A percentile compares a stretch with the other conserved stretches of the same genome.
Evolutionary conservation across 2,329 filamentous ascomycete genomes (phyloP).

Genomic region (Ceratocystis albifundus): DNA sequence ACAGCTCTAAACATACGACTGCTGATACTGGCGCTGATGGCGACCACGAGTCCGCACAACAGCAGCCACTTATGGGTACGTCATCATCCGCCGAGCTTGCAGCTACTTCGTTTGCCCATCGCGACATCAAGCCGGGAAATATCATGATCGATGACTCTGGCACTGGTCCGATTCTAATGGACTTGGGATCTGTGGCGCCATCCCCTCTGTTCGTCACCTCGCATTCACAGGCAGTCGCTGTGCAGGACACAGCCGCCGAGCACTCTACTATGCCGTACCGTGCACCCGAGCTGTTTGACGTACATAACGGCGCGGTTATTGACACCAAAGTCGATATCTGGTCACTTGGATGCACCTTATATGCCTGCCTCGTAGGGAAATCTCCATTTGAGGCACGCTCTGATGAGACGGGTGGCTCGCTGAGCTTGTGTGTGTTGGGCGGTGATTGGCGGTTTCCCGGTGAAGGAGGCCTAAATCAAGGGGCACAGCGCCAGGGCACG

Average conservation of each 20-base stretch:
- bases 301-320: constrained; percentile 81
- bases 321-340: constrained; percentile 98
- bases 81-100: constrained; percentile 61
- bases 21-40: constrained; percentile 41
- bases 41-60: constrained; percentile 61
- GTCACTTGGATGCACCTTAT: constrained; percentile 94
- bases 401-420: constrained; percentile 87
- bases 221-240: constrained; percentile 76
- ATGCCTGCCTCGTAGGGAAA: constrained; percentile 91
- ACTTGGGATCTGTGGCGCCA: constrained; percentile 80
- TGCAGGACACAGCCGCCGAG: constrained; percentile 89
- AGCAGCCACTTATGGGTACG: constrained; percentile 70
- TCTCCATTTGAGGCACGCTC: constrained; percentile 91
- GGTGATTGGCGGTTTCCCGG: constrained; percentile 97
- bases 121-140: constrained; percentile 96
- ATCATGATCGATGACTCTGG: constrained; percentile 97
- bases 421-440: constrained; percentile 83
- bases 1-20: not conserved
- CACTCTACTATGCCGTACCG: constrained; percentile 98
- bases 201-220: constrained; percentile 84
- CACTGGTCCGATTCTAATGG: constrained; percentile 85
- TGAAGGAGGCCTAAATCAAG: constrained; percentile 55
- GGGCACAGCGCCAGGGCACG: constrained; percentile 36
- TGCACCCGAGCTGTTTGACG: constrained; percentile 93
- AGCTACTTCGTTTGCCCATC: constrained; percentile 73